Evolutionary conservation across 2,329 filamentous ascomycete genomes (phyloP).

Genomic region (Elsinoe arachidis): DNA sequence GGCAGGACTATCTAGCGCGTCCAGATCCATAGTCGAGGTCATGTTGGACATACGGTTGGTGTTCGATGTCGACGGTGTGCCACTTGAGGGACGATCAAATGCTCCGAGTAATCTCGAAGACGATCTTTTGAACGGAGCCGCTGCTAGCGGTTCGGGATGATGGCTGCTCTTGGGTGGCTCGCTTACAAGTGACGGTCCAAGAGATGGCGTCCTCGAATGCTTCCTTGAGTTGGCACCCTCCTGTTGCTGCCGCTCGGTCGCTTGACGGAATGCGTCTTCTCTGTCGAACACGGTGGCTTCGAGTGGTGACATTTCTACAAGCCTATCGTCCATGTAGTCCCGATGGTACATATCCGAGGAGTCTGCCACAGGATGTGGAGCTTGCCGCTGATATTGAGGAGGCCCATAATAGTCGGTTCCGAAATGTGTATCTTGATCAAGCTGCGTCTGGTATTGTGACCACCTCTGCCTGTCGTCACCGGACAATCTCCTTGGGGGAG

Average conservation of each 20-base stretch:
- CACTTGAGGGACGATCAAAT: neutral
- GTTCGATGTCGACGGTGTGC: neutral
- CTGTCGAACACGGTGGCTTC: slow-evolving; percentile 5
- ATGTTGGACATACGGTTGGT: neutral
- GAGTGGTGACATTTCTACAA: slow-evolving; percentile 9
- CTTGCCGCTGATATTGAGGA: neutral
- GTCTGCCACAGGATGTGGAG: neutral
- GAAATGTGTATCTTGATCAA: neutral
- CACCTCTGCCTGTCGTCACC: neutral
- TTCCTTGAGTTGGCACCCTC: neutral
- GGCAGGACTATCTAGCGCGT: neutral
- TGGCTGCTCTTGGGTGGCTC: slow-evolving; percentile 7
- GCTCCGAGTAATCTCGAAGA: neutral
- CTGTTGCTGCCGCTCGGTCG: neutral
- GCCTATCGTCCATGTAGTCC: slow-evolving; percentile 7
- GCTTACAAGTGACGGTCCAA: slow-evolving; percentile 1
- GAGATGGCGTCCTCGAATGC: neutral
- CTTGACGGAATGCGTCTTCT: slow-evolving; percentile 1
- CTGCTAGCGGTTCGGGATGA: neutral
- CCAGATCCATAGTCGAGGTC: slow-evolving; percentile 6
- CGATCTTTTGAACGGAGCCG: neutral
- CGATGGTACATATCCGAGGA: neutral
- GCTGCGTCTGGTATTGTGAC: slow-evolving; percentile 1
- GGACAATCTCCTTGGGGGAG: neutral
- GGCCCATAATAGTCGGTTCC: neutral